phyloP scores from a whole-genome alignment of 2,329 filamentous ascomycete species.

The Apiospora hydei region DNA sequence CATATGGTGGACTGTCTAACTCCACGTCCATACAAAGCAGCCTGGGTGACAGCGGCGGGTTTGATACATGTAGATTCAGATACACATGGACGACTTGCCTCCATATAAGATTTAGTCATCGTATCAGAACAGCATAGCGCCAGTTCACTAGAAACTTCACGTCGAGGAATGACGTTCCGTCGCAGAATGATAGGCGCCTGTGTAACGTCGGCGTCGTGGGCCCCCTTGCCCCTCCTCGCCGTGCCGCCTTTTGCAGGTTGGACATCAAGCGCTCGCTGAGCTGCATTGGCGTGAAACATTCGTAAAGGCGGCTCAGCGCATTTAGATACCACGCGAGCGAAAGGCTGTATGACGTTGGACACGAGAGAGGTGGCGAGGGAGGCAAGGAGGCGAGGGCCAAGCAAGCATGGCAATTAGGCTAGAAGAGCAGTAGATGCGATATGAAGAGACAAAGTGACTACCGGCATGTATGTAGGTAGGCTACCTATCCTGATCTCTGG shows the following conservation, averaged over 20 bases:
- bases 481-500: neutral
- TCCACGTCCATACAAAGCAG: neutral
- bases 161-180: neutral
- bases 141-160: neutral
- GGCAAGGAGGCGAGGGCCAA: neutral
- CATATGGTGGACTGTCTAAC: neutral
- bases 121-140: neutral
- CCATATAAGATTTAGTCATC: neutral
- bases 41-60: neutral
- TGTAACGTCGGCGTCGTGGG: neutral
- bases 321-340: slow-evolving; percentile 2
- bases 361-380: neutral
- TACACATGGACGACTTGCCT: neutral
- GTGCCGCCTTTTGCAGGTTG: slow-evolving; percentile 5
- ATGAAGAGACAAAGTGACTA: neutral
- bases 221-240: neutral
- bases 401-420: neutral
- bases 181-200: neutral
- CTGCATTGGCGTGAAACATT: slow-evolving; percentile 17
- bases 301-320: neutral
- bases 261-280: slow-evolving; percentile 1
- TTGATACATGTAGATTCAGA: neutral
- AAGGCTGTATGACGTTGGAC: neutral
- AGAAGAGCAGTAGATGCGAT: neutral
- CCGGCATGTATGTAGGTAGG: neutral